Base-by-base conservation (phyloP, 1,284 basidiomycete genomes). In the Microbotryum lychnidis-dioicae region DNA sequence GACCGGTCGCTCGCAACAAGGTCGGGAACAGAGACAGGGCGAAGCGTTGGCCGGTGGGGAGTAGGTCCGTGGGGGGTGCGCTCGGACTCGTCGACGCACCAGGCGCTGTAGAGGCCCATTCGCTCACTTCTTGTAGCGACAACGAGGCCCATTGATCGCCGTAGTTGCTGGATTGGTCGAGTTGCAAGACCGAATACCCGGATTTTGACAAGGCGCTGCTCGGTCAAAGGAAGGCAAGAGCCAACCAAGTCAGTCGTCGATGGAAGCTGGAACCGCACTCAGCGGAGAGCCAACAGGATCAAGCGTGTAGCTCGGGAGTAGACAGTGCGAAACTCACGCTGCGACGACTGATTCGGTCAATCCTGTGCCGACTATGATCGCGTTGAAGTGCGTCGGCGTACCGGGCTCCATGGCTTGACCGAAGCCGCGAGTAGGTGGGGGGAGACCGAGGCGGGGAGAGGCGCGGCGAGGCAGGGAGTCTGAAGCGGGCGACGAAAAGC, bases 101-200 rank as follows among this genome's bases (percentile, higher is more conserved):
- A 29, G 63, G 21, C 10, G 37, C 33, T n/a, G 25, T 2, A 14
- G 16, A 2, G 7, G 61, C 60, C 89, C 89, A 93, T 53, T 80
- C 71, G 2, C 81, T 72, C 14, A 97, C 80, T 73, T 97, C 93
- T 58, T 88, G 83, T 1, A 92, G 78, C 0, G 86, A 85, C 37
- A 97, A 75, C 45, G 85, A 87, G 0, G 93, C 91, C 73, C 91
- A 84, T 56, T 84, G 79, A 47, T 82, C 84, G 54, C 92, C 93
- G 72, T 97, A 97, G 75, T 91, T 89, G 1, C 82, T 76, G 71
- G 91, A 88, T 37, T 80, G 76, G 75, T 97, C 93, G 65, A 97
- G 77, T 70, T 97, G 93, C 1, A 89, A 87, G 45, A 97, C 86
- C 63, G 82, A 86, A 73, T 87, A 84, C 50, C 91, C 91, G 49